Evolutionary conservation across 2,329 filamentous ascomycete species (phyloP), one percentile per base, ranked within the genome.

Genomic region (Penicillium sp.): DNA sequence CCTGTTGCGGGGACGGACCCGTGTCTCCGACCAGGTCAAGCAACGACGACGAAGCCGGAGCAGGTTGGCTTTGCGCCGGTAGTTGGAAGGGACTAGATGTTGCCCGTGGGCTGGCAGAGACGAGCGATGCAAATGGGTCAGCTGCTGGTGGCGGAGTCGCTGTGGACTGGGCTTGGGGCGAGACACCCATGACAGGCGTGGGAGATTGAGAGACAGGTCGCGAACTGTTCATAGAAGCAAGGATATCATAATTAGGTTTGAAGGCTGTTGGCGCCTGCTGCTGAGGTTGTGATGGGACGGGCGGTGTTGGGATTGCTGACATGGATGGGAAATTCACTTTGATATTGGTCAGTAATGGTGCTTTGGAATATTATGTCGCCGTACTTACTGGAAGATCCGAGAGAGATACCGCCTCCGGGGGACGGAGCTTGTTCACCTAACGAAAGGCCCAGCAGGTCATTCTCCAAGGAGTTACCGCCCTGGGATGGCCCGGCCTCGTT

Each of bases 361-460:
- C 4, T 46, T 50, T 18, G 9, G 6, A 38, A 11, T 14, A 10
- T 4, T n/a, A 11, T 24, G 13, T 40, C 40, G 55, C 44, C 31
- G 38, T 39, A 47, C 58, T 82, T 83, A 55, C 88, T 87, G 29
- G 63, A 57, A 66, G 89, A 87, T 6, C 92, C 92, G 18, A 97
- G 81, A 4, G 91, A 87, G 61, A 97, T 96, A 49, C 88, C 88
- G 45, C 93, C 92, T 6, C 86, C 85, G 67, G 89, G 85, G 13
- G 89, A 87, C 68, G 86, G 93, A 54, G 76, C 81, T 47, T 82
- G 81, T 56, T 89, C 87, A 47, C 86, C 86, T 67, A 99, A 84
- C 39, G 92, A 95, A 42, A 99, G 78, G 0, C 94, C 94, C 5
- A 99, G 81, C 8, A 99, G 80, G 69, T 99, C 94, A 71, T 95